Conservation (phyloP, 176 grass and related monocot species). For the Puccinellia tenuiflora region DNA sequence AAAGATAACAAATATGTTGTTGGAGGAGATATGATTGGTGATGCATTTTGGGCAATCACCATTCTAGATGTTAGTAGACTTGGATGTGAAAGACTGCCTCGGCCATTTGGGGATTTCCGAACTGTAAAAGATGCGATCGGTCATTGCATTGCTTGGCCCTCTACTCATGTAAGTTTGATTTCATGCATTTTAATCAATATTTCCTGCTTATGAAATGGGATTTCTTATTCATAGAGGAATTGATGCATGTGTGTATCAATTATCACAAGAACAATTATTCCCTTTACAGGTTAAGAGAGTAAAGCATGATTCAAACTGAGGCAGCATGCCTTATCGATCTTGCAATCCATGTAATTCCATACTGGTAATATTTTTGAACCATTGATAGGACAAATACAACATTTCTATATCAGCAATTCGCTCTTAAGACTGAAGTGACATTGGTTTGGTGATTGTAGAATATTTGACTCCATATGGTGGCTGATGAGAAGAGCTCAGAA, state of each 20-base stretch:
- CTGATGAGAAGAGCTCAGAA: too few species aligned
- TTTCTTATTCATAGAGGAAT: neutral
- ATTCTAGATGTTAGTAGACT: neutral
- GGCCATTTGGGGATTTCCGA: neutral
- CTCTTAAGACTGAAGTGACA: neutral
- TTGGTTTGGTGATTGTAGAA: neutral
- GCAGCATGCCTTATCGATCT: neutral
- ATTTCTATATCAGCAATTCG: neutral
- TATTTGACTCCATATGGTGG: too few species aligned
- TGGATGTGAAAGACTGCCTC: neutral
- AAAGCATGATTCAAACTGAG: neutral
- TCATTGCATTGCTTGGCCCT: neutral
- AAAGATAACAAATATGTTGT: neutral
- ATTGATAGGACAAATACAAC: neutral
- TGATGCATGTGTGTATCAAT: neutral
- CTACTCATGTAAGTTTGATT: neutral
- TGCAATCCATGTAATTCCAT: neutral
- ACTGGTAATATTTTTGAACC: neutral
- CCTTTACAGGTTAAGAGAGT: neutral
- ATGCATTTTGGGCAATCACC: neutral
- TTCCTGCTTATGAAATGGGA: neutral
- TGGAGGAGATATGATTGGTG: neutral
- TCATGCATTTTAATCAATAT: neutral
- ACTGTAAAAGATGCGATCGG: neutral
- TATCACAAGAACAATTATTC: neutral